Base-by-base conservation (phyloP, 306 rosid species). In the Castanopsis chinensis region DNA sequence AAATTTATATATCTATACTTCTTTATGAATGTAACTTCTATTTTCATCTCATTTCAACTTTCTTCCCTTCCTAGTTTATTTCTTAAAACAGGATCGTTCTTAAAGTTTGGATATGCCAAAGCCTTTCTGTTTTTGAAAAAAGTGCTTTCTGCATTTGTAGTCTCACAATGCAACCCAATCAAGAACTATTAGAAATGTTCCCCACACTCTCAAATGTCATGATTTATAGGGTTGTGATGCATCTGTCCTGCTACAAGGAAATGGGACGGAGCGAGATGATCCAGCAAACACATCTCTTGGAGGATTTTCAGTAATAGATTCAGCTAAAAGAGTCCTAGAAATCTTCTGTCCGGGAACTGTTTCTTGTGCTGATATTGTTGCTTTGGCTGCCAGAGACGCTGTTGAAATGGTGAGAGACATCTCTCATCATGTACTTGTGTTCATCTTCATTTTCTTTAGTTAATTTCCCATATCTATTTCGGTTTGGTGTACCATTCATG, bases 281-380 rank as follows among this genome's bases (percentile, higher is more conserved):
- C 98, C 98, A 7, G 98, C 84, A 57, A 94, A 92, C 82, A 82
- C 74, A 19, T 91, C 98, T 4, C 86, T 94, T 19, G 98, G 94
- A 63, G 98, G 98, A 57, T 91, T 85, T 85, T 79, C 88, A 17
- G 97, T 87, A 2, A 89, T 94, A 72, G 97, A 94, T 64, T 80
- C 92, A 33, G 97, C 94, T 19, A 94, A 94, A 80, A 82, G 91
- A 69, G 65, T 85, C 58, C 83, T 89, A 20, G 97, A 94, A 74
- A 12, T 87, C 3, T 83, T 94, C 57, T 94, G 97, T 69, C 98
- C 97, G 0, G 87, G 69, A 82, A 90, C 89, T 11, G 98, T 94
- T 84, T 94, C 98, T 78, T 92, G 98, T 70, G 97, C 98, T 43
- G 98, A 94, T 81, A 86, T 94, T 71, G 77, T 94, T 79, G 98